Evolutionary conservation across 2,329 filamentous ascomycete species (phyloP).

Genomic region (Colletotrichum aenigma): DNA sequence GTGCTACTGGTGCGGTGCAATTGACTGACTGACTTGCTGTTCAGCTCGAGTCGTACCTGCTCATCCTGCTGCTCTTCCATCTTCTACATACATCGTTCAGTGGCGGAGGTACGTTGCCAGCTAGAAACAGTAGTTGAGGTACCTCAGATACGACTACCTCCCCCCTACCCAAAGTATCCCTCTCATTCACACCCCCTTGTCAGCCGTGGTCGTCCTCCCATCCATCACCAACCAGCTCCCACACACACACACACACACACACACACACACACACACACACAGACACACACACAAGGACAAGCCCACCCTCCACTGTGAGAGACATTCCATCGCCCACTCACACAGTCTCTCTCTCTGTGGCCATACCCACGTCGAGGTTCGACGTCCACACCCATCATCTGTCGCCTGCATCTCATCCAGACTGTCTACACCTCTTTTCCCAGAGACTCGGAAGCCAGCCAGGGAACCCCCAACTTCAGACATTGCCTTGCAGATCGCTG

Average conservation of each 20-base stretch:
- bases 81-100: not conserved
- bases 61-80: not conserved
- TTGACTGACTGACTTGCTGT: not conserved
- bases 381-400: conserved; percentile 7
- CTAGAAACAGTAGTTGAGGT: not conserved
- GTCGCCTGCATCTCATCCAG: conserved; percentile 16
- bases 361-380: conserved; percentile 10
- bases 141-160: conserved; percentile 16
- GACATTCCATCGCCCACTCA: conserved; percentile 12
- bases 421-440: conserved; percentile 14
- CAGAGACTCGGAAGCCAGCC: conserved; percentile 8
- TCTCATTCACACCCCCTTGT: not conserved
- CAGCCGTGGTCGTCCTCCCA: not conserved
- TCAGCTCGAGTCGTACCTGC: not conserved
- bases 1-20: not conserved
- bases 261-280: not conserved
- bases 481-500: conserved; percentile 15
- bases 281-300: too few species aligned
- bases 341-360: not conserved
- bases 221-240: conserved; percentile 11
- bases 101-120: not conserved
- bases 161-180: not conserved
- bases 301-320: conserved; percentile 17
- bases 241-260: not conserved
- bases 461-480: conserved; percentile 12